Percentiles rank a stretch among this genome's conserved stretches.
These are phyloP conservation scores for Cymbidium sinense DNA, from an alignment of 106 monocot genomes.

Conservation along the genomic window DNA sequence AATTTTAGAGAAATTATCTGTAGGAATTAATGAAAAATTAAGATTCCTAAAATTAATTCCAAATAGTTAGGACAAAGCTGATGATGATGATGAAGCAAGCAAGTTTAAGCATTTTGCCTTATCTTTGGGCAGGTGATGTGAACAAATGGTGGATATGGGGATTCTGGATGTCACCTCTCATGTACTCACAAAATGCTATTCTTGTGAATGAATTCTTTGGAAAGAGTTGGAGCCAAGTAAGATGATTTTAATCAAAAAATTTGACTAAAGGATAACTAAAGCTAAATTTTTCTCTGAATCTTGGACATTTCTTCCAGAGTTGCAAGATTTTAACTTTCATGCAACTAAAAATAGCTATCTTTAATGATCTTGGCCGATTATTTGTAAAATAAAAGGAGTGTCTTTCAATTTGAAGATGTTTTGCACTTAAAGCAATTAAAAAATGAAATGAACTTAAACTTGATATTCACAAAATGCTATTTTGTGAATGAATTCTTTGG, in stretches of 20 bases:
- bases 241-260: background rate
- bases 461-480: too few relatives aligned
- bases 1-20: background rate
- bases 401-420: too few relatives aligned
- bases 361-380: background rate
- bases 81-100: background rate
- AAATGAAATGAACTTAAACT: too few relatives aligned
- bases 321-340: background rate
- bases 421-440: too few relatives aligned
- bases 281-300: background rate
- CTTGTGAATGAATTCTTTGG: slow-evolving; percentile 33
- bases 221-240: slow-evolving; percentile 27
- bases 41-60: background rate
- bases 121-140: slow-evolving; percentile 7
- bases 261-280: background rate
- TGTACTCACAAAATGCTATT: slow-evolving; percentile 29
- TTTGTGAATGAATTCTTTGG: too few relatives aligned
- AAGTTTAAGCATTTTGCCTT: background rate
- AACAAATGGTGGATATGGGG: slow-evolving; percentile 44
- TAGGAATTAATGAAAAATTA: too few relatives aligned
- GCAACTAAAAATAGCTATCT: background rate
- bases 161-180: slow-evolving; percentile 39
- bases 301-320: background rate
- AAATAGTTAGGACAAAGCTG: background rate
- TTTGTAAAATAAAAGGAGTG: background rate